Conservation (phyloP, 2,329 filamentous ascomycete species). For the Talaromyces piceae region DNA sequence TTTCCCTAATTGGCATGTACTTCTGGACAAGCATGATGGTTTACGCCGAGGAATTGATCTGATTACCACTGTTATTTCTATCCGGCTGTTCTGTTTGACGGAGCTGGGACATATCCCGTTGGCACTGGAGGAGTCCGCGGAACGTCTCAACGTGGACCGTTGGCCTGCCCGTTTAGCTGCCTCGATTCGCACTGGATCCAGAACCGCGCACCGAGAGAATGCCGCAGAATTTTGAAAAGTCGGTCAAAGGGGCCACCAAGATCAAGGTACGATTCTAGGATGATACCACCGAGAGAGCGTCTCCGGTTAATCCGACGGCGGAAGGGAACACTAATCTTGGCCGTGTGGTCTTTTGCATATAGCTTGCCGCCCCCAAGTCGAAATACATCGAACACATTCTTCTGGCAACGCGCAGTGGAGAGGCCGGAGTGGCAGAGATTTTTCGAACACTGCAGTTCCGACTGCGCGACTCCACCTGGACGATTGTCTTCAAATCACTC, state of each 20-base stretch:
- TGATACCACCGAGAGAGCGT: background rate
- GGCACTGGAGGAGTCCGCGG: background rate
- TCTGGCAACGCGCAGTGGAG: slow-evolving; percentile 86
- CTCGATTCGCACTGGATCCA: background rate
- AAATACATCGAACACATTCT: slow-evolving; percentile 99
- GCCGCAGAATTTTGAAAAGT: slow-evolving; percentile 81
- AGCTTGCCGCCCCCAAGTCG: slow-evolving; percentile 94
- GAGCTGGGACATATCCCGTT: background rate
- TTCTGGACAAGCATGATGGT: slow-evolving; percentile 6
- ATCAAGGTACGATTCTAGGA: slow-evolving; percentile 63
- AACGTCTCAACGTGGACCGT: background rate
- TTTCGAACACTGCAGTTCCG: slow-evolving; percentile 86
- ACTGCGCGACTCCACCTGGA: slow-evolving; percentile 95
- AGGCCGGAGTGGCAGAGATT: slow-evolving; percentile 90
- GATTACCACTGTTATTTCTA: background rate
- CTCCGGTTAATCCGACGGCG: slow-evolving; percentile 15
- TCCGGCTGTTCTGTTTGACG: background rate
- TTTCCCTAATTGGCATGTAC: slow-evolving; percentile 3
- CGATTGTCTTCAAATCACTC: slow-evolving; percentile 96
- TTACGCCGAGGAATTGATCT: slow-evolving; percentile 4
- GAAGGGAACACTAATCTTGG: too few relatives aligned
- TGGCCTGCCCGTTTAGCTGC: background rate
- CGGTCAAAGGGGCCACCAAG: slow-evolving; percentile 97
- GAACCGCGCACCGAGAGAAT: slow-evolving; percentile 18
- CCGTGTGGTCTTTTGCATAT: slow-evolving; percentile 13